Conservation (phyloP, 352 stramenopile genomes). For the Phytophthora vignae region DNA sequence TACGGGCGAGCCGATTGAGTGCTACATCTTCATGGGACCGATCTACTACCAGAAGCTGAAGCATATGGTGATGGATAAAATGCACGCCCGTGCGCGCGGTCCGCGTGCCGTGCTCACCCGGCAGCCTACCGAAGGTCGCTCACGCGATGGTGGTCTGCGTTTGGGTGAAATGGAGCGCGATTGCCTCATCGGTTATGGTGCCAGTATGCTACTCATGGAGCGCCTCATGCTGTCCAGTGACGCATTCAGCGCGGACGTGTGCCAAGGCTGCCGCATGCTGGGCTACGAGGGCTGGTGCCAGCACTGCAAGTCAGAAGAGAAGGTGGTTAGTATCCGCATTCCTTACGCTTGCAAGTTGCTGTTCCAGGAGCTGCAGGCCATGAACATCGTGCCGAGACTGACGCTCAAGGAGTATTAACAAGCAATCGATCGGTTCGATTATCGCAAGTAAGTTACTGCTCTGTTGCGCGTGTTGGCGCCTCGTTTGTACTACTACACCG, state of each 20-base stretch:
- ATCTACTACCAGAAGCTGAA: constrained; percentile 99
- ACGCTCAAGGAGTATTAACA: constrained; percentile 94
- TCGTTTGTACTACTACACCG: constrained; percentile 33
- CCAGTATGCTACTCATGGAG: constrained; percentile 99
- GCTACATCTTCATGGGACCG: constrained; percentile 99
- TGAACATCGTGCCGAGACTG: constrained; percentile 99
- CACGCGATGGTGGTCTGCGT: constrained; percentile 97
- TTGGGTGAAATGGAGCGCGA: constrained; percentile 99
- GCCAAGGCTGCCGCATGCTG: constrained; percentile 97
- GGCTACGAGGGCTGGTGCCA: constrained; percentile 99
- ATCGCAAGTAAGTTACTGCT: constrained; percentile 18
- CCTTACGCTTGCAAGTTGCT: constrained; percentile 99
- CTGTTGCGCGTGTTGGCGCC: constrained; percentile 9
- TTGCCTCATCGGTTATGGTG: constrained; percentile 99
- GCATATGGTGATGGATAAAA: constrained; percentile 99
- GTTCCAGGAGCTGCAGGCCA: constrained; percentile 97
- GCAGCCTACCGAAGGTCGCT: constrained; percentile 99
- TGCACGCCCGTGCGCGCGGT: constrained; percentile 97
- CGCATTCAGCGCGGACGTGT: constrained; percentile 99
- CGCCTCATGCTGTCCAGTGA: constrained; percentile 99
- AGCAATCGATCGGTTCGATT: constrained; percentile 13
- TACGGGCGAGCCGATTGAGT: constrained; percentile 97
- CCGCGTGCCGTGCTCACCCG: constrained; percentile 96
- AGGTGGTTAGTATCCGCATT: constrained; percentile 97
- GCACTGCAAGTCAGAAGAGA: constrained; percentile 98